A percentile compares a stretch with the other conserved stretches of the same genome.
phyloP scores from a whole-genome alignment of 2,329 filamentous ascomycete genomes.

The Calonectria hongkongensis region DNA sequence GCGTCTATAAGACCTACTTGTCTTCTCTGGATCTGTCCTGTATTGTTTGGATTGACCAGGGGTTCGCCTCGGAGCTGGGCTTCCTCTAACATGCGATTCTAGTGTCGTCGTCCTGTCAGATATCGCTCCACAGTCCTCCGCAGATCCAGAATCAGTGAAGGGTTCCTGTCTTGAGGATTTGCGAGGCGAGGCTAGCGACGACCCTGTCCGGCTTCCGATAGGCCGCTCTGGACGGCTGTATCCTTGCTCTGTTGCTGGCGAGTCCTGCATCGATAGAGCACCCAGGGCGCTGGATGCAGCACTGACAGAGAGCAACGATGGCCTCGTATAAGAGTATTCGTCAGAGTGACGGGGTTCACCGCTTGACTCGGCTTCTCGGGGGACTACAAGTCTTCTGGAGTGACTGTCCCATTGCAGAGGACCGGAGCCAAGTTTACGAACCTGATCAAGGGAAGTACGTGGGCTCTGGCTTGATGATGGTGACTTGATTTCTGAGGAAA shows the following conservation, averaged over 20 bases:
- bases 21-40: constrained; percentile 42
- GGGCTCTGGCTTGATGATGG: constrained; percentile 46
- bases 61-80: constrained; percentile 43
- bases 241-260: constrained; percentile 43
- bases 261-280: constrained; percentile 56
- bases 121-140: constrained; percentile 50
- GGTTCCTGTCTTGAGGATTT: constrained; percentile 47
- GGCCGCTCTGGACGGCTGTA: constrained; percentile 46
- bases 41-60: constrained; percentile 39
- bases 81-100: constrained; percentile 44
- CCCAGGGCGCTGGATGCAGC: constrained; percentile 74
- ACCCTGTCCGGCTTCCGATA: constrained; percentile 30
- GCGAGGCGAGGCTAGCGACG: constrained; percentile 41
- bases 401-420: constrained; percentile 73
- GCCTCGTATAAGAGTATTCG: constrained; percentile 61
- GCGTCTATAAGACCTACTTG: constrained; percentile 48
- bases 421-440: constrained; percentile 57
- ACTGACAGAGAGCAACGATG: constrained; percentile 71
- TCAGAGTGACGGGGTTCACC: constrained; percentile 62
- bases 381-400: constrained; percentile 69
- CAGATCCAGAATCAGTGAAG: constrained; percentile 40
- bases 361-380: constrained; percentile 59
- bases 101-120: constrained; percentile 46
- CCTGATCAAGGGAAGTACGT: constrained; percentile 58
- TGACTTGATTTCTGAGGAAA: constrained; percentile 51